Evolutionary conservation across 2,329 filamentous ascomycete species (phyloP).

Genomic region (Trichoderma breve): DNA sequence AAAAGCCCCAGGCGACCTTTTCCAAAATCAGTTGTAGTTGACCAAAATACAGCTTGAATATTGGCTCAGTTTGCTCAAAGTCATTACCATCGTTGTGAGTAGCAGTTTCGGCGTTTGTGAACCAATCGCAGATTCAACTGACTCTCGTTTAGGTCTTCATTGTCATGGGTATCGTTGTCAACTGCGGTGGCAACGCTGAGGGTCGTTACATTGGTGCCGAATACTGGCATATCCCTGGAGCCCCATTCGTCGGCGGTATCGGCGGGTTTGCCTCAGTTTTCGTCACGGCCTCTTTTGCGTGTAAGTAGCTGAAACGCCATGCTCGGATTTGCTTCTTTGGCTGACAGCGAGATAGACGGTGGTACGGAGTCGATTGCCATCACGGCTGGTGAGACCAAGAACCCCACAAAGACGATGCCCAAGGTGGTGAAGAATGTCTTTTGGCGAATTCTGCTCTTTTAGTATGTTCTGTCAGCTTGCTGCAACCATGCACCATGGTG

Average conservation of each 20-base stretch:
- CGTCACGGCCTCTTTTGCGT: conserved; percentile 57
- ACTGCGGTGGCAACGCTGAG: conserved; percentile 51
- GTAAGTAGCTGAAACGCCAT: conserved; percentile 32
- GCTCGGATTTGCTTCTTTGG: too few species aligned
- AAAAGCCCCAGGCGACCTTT: neutral
- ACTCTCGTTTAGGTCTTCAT: conserved; percentile 50
- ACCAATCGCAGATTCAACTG: neutral
- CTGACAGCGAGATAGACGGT: conserved; percentile 28
- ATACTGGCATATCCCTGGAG: conserved; percentile 57
- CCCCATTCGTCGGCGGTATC: conserved; percentile 63
- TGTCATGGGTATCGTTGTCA: conserved; percentile 56
- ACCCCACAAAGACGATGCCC: conserved; percentile 60
- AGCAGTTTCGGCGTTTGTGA: conserved; percentile 49
- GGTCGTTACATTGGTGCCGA: conserved; percentile 57
- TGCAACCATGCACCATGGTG: too few species aligned
- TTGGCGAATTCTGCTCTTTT: conserved; percentile 59
- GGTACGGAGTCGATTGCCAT: conserved; percentile 65
- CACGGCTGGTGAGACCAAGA: conserved; percentile 63
- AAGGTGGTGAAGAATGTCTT: conserved; percentile 65
- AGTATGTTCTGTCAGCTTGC: conserved; percentile 27
- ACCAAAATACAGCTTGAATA: conserved; percentile 32
- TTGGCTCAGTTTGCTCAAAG: neutral
- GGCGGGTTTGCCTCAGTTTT: conserved; percentile 62
- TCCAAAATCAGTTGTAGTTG: neutral
- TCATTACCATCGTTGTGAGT: neutral